Evolutionary conservation across 2,329 filamentous ascomycete genomes (phyloP).

Genomic region (Diaporthe eres): DNA sequence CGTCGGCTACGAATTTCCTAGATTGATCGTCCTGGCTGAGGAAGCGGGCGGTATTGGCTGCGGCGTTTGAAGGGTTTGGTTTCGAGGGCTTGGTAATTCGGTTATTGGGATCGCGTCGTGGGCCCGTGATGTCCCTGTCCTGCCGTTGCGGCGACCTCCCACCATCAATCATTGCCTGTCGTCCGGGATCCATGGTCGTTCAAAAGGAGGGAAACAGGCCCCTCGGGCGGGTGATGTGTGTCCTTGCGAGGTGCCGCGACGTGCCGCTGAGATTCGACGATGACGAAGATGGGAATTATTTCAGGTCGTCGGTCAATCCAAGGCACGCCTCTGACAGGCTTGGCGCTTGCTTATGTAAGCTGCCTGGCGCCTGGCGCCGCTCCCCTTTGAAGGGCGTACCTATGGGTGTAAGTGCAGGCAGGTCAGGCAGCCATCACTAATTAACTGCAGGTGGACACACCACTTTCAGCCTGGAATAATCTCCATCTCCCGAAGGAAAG

Average conservation of each 20-base stretch:
- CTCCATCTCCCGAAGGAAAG: no score
- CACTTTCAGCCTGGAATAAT: no score
- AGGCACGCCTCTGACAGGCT: background rate
- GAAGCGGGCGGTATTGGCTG: constrained; percentile 56
- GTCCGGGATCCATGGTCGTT: constrained; percentile 65
- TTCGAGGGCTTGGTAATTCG: constrained; percentile 69
- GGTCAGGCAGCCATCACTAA: no score
- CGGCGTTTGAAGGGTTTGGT: constrained; percentile 48
- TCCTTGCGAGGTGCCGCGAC: background rate
- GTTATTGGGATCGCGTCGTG: constrained; percentile 67
- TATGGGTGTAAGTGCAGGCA: no score
- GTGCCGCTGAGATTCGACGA: background rate
- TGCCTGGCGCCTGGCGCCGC: no score
- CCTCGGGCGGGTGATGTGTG: background rate
- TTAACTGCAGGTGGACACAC: background rate
- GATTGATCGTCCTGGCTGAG: constrained; percentile 84
- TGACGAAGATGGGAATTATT: background rate
- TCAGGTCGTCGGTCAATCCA: background rate
- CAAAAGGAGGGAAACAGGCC: no score
- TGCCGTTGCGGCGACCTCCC: constrained; percentile 54
- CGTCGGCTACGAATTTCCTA: constrained; percentile 89
- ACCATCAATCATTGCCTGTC: constrained; percentile 68
- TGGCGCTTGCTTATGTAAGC: constrained; percentile 17
- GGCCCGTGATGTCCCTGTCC: constrained; percentile 66
- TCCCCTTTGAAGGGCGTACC: no score